Evolutionary conservation across 1,284 basidiomycete genomes (phyloP), one percentile per base, ranked within the genome.

Genomic region (Rhodotorula mucilaginosa): DNA sequence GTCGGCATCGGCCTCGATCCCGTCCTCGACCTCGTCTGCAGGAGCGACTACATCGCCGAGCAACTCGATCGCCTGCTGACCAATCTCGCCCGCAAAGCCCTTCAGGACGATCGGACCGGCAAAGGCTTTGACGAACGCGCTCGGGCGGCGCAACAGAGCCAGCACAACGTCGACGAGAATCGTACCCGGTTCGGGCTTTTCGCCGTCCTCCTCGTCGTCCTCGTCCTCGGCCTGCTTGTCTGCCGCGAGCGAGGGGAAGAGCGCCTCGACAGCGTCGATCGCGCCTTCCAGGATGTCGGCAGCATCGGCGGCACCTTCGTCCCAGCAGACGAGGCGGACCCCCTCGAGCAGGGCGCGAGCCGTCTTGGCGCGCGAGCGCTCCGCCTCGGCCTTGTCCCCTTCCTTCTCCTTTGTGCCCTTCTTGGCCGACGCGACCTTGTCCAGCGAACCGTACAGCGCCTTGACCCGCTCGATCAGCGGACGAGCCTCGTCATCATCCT

Each of bases 91-190:
- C 39, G 89, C 88, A 39, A 97, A 84, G 65, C 90, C 84, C 29
- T 88, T 86, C 79, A 98, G 97, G 7, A 88, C 89, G 31, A 66
- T 59, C 74, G 92, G 88, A 71, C 89, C 93, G 13, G 90, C 90
- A 29, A 93, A 84, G 0, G 88, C 86, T 31, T 93, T 88, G 80
- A 92, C 85, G 81, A 93, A 96, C 51, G 88, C 87, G 16, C 89
- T 92, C 3, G 90, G 89, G 72, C 89, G 87, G 80, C 98, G 94
- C 63, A 99, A 83, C 79, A 93, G 89, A 13, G 91, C 92, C 68
- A 98, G 90, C 69, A 98, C 87, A 34, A 87, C 86, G 79, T 98
- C 95, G 61, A 95, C 88, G 52, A 98, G 84, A 48, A 93, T 82
- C 77, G 97, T 93, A 64, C 95, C 87, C 2, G 92, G 88, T 57